Evolutionary conservation across 352 stramenopile genomes (phyloP), one percentile per base, ranked within the genome.

Genomic region (Thalassiosira hispida): DNA sequence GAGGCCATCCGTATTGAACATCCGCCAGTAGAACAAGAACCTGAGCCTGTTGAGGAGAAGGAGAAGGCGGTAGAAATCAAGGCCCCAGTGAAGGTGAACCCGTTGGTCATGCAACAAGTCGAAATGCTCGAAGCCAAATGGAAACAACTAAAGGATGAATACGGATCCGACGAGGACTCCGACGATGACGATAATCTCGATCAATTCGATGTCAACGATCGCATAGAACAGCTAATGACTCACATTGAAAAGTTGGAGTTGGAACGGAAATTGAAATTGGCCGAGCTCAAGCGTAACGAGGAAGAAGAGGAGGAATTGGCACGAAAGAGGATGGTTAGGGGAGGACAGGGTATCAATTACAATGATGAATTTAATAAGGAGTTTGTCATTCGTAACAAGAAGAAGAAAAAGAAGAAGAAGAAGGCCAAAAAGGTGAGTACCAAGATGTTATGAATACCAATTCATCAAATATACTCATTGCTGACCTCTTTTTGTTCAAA

Each of bases 61-160:
- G 22, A 46, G 12, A n/a, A 65, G 18, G 27, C 14, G 6, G 16
- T 18, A 6, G 4, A 65, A 65, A 6, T 44, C 40, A 23, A 62
- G 23, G 46, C 46, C 25, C 7, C 29, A 14, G 5, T 12, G 18
- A 47, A 44, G 6, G 29, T 44, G 9, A 65, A 65, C 5, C 56
- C 56, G 22, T 20, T 65, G 8, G 56, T 65, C 11, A 44, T 65
- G 22, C 56, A 65, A 40, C 56, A 65, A 18, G 56, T 65, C 8
- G 56, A 65, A 40, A 65, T 65, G 56, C 56, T 65, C 6, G 56
- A 65, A 40, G 56, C 56, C 4, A 65, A 65, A 27, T 65, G 56
- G 56, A 56, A 65, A 18, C 56, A 65, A 16, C 22, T 65, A 27
- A 42, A 40, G 11, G 56, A 51, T 14, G 22, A 47, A n/a, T 65